A percentile compares a stretch with the other conserved stretches of the same genome.
Evolutionary conservation across 371 early-diverging fungal species (phyloP).

Genomic region (Mucor velutinosus): DNA sequence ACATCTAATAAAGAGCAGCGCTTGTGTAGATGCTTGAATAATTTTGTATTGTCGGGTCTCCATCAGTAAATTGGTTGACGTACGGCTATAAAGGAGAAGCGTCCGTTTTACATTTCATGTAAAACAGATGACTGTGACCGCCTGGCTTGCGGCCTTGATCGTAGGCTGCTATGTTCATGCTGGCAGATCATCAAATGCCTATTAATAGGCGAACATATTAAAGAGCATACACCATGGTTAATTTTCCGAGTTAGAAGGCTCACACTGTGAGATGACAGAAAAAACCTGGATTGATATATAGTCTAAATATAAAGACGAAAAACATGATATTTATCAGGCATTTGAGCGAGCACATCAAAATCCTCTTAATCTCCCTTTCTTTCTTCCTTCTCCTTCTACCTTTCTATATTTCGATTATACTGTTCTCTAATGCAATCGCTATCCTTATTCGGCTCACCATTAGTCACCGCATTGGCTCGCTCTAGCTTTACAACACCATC

Average conservation of each 20-base stretch:
- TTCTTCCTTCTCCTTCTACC: not conserved
- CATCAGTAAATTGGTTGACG: no score
- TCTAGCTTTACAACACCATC: slow-evolving; percentile 19
- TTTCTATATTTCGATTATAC: not conserved
- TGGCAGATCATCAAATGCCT: not conserved
- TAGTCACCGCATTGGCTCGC: slow-evolving; percentile 22
- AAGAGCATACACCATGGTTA: not conserved
- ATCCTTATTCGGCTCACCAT: slow-evolving; percentile 20
- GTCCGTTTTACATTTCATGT: not conserved
- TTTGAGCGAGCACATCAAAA: not conserved
- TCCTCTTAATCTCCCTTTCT: not conserved
- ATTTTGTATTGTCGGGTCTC: not conserved
- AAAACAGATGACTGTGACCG: not conserved
- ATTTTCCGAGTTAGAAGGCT: not conserved
- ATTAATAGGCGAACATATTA: not conserved
- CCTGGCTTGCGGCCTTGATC: not conserved
- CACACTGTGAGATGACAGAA: not conserved
- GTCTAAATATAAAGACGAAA: not conserved
- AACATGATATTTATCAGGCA: not conserved
- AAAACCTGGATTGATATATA: not conserved
- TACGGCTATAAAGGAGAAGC: not conserved
- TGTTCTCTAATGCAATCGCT: not conserved
- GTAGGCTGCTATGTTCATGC: not conserved
- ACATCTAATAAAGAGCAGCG: not conserved
- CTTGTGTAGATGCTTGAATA: not conserved